Percentiles rank a stretch among this genome's conserved stretches.
phyloP scores from a whole-genome alignment of 495 filamentous ascomycete species.

The Hypomontagnella monticulosa region DNA sequence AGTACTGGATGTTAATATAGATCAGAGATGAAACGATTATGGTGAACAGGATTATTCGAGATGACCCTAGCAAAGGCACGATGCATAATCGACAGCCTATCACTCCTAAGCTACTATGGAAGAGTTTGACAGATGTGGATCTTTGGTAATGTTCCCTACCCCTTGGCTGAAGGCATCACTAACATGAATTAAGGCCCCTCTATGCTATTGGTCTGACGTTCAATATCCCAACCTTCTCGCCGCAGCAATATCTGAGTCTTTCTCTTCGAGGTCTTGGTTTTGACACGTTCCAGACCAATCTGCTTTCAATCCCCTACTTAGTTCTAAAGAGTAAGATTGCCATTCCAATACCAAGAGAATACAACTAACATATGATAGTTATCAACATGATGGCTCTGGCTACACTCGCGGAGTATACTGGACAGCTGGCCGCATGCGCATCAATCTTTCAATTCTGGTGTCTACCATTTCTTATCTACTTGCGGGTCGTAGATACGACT shows the following conservation, averaged over 20 bases:
- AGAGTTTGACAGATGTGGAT: constrained; percentile 73
- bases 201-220: constrained; percentile 73
- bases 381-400: constrained; percentile 59
- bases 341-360: background rate
- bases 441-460: constrained; percentile 62
- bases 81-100: constrained; percentile 72
- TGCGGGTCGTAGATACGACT: constrained; percentile 58
- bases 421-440: constrained; percentile 60
- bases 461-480: constrained; percentile 66
- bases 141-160: constrained; percentile 62
- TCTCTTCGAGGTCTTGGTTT: constrained; percentile 72
- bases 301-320: constrained; percentile 52
- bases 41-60: constrained; percentile 76
- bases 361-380: constrained; percentile 29
- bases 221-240: constrained; percentile 67
- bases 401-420: constrained; percentile 60
- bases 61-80: constrained; percentile 73
- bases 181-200: constrained; percentile 58
- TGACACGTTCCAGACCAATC: constrained; percentile 73
- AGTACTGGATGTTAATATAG: constrained; percentile 11
- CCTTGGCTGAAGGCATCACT: background rate
- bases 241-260: constrained; percentile 71
- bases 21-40: constrained; percentile 71
- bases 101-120: constrained; percentile 66
- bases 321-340: constrained; percentile 48